Base-by-base conservation (phyloP, 2,329 filamentous ascomycete genomes). In the Cercospora zeina region DNA sequence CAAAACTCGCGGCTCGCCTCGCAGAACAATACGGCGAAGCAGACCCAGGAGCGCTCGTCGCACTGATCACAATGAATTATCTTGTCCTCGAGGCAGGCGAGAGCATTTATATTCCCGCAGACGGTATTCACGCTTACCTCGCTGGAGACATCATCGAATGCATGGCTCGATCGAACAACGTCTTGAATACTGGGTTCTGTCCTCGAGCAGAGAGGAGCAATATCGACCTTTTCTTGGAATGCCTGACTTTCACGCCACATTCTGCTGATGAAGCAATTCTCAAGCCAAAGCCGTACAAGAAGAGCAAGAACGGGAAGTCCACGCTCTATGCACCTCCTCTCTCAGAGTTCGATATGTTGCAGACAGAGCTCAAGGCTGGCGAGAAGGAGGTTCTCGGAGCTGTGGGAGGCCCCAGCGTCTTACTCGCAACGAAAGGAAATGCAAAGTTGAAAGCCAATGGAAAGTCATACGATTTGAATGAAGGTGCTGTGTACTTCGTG, bases 141-240 rank as follows among this genome's bases (percentile, higher is more conserved):
- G 82, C 82, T 3, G 89, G 89, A 2, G 85, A 91, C 71, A 90
- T 91, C 56, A 85, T 91, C 68, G 89, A 91, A 74, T 91, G 88
- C 75, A 91, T 91, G 89, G 89, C 89, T 1, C 82, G 88, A 7
- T 86, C 82, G 19, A 87, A 91, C 77, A 90, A 91, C 62, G 88
- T 92, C n/a, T 79, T 92, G 54, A 90, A 89, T 73, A 85, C 84
- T 0, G 89, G 89, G 0, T 90, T 93, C 78, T 91, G 88, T 67
- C 88, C 89, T 0, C 79, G 80, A 1, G 83, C 85, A 0, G 85
- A 89, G 51, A 81, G 87, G 11, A 83, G 89, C 70, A 85, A 80
- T 47, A 78, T 87, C 24, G 86, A 89, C 16, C 72, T 87, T 30
- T 91, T 92, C 74, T 80, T 79, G 21, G 77, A 82, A 3, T 81